Conservation (phyloP, 306 rosid species). For the Psophocarpus tetragonolobus region DNA sequence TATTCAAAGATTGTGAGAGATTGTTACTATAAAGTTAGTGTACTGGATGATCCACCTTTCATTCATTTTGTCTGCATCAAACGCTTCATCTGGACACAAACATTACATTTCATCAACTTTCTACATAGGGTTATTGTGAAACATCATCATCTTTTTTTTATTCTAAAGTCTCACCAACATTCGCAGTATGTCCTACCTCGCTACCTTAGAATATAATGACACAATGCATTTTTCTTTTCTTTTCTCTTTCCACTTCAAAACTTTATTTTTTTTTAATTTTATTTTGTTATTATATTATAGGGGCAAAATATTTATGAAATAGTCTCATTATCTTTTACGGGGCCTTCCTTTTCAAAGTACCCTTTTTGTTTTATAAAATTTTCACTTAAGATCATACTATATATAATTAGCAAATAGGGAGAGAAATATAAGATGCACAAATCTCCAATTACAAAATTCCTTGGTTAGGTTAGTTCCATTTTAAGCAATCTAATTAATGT, state of each 20-base stretch:
- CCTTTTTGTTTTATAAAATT: too few relatives aligned
- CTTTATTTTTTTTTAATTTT: too few relatives aligned
- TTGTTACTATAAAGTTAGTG: neutral
- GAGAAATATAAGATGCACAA: too few relatives aligned
- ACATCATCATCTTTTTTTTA: neutral
- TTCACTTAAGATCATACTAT: too few relatives aligned
- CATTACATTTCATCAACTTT: neutral
- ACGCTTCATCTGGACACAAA: conserved; percentile 11
- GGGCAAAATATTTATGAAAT: too few relatives aligned
- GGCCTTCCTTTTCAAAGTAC: too few relatives aligned
- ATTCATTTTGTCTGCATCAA: neutral
- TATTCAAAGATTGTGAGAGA: neutral
- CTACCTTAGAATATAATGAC: neutral
- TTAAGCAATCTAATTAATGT: too few relatives aligned
- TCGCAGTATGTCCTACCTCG: neutral
- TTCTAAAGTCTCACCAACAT: neutral
- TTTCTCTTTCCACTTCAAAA: neutral
- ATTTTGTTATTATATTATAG: too few relatives aligned
- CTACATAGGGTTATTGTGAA: neutral
- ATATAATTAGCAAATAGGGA: too few relatives aligned
- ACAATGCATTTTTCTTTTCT: neutral
- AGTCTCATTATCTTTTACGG: too few relatives aligned
- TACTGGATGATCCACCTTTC: neutral
- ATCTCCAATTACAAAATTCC: too few relatives aligned
- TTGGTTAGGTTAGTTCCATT: too few relatives aligned